Conservation (phyloP, 495 filamentous ascomycete species). For the Aspergillus homomorphus region DNA sequence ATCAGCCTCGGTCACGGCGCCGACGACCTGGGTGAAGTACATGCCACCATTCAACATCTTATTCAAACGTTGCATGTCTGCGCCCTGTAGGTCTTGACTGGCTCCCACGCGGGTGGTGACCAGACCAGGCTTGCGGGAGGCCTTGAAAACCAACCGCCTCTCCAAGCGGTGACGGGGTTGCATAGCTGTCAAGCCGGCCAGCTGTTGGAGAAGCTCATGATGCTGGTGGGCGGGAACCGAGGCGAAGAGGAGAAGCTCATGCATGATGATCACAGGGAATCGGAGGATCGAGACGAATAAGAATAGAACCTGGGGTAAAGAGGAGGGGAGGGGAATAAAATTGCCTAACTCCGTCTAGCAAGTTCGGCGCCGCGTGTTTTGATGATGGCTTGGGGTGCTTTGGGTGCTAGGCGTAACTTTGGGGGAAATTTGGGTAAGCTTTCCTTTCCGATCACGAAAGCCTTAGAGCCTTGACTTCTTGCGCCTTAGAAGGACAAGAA, state of each 20-base stretch:
- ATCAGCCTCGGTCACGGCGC: conserved; percentile 33
- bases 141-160: conserved; percentile 65
- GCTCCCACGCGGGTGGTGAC: conserved; percentile 38
- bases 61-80: conserved; percentile 42
- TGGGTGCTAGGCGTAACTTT: not conserved
- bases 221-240: conserved; percentile 46
- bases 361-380: not conserved
- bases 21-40: conserved; percentile 51
- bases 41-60: conserved; percentile 50
- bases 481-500: conserved; percentile 5
- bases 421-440: no score
- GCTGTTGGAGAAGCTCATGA: conserved; percentile 62
- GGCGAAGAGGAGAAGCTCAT: conserved; percentile 48
- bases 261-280: conserved; percentile 39
- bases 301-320: not conserved
- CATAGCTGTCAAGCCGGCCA: conserved; percentile 66
- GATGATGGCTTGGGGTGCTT: not conserved
- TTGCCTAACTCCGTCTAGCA: not conserved
- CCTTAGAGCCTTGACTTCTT: not conserved
- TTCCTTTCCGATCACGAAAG: no score
- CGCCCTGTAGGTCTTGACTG: conserved; percentile 42
- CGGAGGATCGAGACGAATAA: not conserved
- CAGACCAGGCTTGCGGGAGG: conserved; percentile 46
- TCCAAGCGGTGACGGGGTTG: conserved; percentile 57
- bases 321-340: conserved; percentile 3